A percentile compares a stretch with the other conserved stretches of the same genome.
phyloP scores from a whole-genome alignment of 805 yeast genomes.

The Wickerhamomyces chaumierensis region DNA sequence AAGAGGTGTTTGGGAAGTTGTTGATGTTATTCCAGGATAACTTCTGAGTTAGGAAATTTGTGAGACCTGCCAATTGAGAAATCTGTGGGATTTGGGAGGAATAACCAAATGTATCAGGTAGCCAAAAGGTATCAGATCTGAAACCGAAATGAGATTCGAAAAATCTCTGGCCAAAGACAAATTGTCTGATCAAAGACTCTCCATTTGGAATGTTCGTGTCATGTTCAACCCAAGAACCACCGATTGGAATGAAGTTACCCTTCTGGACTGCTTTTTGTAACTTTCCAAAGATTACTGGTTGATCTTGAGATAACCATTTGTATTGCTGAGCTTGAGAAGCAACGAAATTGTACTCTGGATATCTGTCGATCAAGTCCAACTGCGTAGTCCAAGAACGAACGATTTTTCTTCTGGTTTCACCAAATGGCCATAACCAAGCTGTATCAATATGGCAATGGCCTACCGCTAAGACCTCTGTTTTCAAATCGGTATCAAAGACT shows the following conservation, averaged over 20 bases:
- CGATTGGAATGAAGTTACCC: constrained; percentile 79
- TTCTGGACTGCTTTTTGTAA: constrained; percentile 50
- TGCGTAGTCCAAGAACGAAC: constrained; percentile 96
- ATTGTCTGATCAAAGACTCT: constrained; percentile 82
- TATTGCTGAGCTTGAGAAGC: constrained; percentile 96
- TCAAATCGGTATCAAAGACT: constrained; percentile 39
- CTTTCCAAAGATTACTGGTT: constrained; percentile 65
- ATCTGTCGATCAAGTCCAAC: constrained; percentile 67
- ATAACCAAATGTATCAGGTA: constrained; percentile 96
- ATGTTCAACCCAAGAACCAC: constrained; percentile 97
- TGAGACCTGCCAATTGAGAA: constrained; percentile 77
- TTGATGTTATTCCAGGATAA: constrained; percentile 95
- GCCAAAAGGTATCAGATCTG: constrained; percentile 75
- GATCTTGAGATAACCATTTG: constrained; percentile 80
- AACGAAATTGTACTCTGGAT: constrained; percentile 88
- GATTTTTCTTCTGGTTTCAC: constrained; percentile 85
- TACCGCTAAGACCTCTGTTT: constrained; percentile 62
- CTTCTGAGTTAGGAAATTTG: constrained; percentile 83
- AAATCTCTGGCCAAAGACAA: constrained; percentile 81
- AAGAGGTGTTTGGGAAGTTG: constrained; percentile 78
- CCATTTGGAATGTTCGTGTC: constrained; percentile 96
- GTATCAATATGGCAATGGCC: constrained; percentile 98
- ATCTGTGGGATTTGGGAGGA: constrained; percentile 92
- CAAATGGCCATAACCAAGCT: constrained; percentile 99
- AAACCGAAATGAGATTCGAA: constrained; percentile 70